Evolutionary conservation across 2,329 filamentous ascomycete species (phyloP), one percentile per base, ranked within the genome.

Genomic region (Paecilomyces dactylethromorphus): DNA sequence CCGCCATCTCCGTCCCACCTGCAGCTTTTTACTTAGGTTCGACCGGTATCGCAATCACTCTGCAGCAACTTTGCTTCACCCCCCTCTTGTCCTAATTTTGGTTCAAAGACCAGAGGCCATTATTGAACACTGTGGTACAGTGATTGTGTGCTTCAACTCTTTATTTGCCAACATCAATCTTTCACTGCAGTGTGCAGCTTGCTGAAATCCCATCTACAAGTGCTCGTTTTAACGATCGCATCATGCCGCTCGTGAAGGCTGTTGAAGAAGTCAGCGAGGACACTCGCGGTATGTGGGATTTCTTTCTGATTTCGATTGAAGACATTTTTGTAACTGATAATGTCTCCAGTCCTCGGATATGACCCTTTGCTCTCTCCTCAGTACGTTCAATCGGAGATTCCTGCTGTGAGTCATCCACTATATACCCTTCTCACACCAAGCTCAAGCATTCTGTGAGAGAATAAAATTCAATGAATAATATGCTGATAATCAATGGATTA

Each of bases 301-400:
- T 18, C 21, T 15, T 13, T 33, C 31, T 24, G 35, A 50, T 8
- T 24, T 39, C 15, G 11, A 53, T 54, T 21, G 22, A 18, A 35
- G 29, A 10, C 22, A 11, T 31, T 33, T 50, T 58, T 45, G 35
- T 53, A 39, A n/a, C 54, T 50, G 15, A 55, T 55, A 32, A 31
- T 18, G 35, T 53, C 8, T 51, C 12, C n/a, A 97, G 93, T 97
- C 77, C 81, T 95, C 72, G 92, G 92, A 66, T 93, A 97, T 82
- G 92, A 97, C 77, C 91, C 93, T 70, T 81, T 97, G 72, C 94
- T 96, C 74, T 88, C 91, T 54, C 93, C 93, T 51, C 88, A 90
- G 66, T 85, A 96, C 66, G 88, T 97, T 69, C 86, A 91, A 73
- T 86, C 87, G 62, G 92, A 97, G 78, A 87, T 97, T 67, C 91